Evolutionary conservation across 106 monocot species (phyloP), one percentile per base, ranked within the genome.

Genomic region (Dendrobium nobile): DNA sequence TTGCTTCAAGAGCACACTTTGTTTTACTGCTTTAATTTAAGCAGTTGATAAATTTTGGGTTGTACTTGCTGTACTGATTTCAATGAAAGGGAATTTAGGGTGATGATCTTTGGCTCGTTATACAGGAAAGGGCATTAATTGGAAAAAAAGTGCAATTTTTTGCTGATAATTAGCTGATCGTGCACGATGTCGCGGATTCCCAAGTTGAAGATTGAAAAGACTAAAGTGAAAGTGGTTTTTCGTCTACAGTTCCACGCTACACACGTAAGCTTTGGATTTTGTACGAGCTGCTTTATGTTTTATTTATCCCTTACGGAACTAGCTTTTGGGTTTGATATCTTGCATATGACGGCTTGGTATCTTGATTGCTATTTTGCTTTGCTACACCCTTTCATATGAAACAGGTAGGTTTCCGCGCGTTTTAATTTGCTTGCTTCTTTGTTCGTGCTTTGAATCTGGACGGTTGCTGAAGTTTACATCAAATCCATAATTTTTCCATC

Each of bases 221-320:
- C 85, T 9, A 99, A 99, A 91, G 90, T 95, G 45, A 99, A 95
- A 88, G 99, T 93, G 24, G 99, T 95, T 17, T 99, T 99, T 77
- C 84, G 99, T 70, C 86, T 99, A 2, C 99, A 99, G 80, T 90
- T 95, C 54, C 87, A 95, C 78, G 99, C 99, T 41, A 95, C 93
- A 26, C 85, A 99, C 88, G 99, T 99, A 90, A 91, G 95, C 68
- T 70, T 77, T 64, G 40, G 77, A 75, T 82, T 28, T 75, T 55
- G 77, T 17, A 51, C 27, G 22, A 75, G 43, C 74, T 31, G 44
- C 44, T 51, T 76, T 48, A 48, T 74, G 41, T 44, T 43, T 43
- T 74, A 41, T 41, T 77, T 59, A 77, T 19, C 18, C 6, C 77
- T 37, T 74, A 67, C 54, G 1, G 4, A 77, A 44, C n/a, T 41